Evolutionary conservation across 257 asterid genomes (phyloP).

Genomic region (Solanum sparsipilum): DNA sequence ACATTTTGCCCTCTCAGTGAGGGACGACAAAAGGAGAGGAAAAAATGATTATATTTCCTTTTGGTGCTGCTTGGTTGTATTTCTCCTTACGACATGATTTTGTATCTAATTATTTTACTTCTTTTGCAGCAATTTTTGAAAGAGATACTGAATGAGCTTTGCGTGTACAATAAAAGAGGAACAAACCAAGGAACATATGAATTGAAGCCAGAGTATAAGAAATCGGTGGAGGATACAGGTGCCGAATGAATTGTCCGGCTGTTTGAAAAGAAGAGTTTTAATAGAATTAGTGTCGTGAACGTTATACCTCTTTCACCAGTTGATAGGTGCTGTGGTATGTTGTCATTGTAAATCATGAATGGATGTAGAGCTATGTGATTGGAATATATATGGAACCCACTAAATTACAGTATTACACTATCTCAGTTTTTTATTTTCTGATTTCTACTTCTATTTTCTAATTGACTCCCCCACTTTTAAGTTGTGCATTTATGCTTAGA

Average conservation of each 20-base stretch:
- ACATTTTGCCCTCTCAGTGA: neutral
- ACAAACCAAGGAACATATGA: conserved; percentile 96
- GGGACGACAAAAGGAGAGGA: neutral
- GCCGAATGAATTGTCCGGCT: conserved; percentile 24
- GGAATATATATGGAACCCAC: neutral
- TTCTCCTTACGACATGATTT: neutral
- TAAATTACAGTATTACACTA: neutral
- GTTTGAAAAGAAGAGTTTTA: neutral
- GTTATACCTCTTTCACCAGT: neutral
- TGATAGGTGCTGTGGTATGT: neutral
- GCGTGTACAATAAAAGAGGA: conserved; percentile 93
- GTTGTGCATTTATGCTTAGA: neutral
- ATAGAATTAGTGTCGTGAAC: neutral
- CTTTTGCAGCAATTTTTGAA: conserved; percentile 87
- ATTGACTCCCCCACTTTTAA: neutral
- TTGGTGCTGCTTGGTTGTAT: neutral
- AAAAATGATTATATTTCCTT: neutral
- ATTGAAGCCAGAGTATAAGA: conserved; percentile 95
- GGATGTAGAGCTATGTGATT: neutral
- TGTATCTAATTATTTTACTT: neutral
- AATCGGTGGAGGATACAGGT: conserved; percentile 80
- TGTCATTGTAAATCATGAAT: neutral
- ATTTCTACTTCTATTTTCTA: neutral
- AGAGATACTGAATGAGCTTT: conserved; percentile 87
- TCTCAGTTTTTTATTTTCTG: neutral